Evolutionary conservation across 805 yeast genomes (phyloP).

Genomic region (Zygosaccharomyces gambellarensis): DNA sequence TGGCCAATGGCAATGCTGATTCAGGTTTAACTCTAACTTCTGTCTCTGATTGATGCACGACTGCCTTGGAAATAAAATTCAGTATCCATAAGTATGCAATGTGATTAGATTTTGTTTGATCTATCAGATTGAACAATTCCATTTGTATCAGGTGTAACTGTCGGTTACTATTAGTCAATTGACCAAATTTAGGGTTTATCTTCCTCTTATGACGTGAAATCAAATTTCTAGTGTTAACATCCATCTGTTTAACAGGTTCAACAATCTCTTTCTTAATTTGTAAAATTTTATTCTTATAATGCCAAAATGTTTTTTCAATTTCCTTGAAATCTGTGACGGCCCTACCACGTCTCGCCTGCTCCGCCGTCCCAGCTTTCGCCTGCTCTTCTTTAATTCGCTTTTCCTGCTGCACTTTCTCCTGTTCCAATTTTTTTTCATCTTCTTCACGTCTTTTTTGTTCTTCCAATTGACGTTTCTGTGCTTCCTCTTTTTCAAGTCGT

Average conservation of each 20-base stretch:
- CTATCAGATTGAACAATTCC: slow-evolving; percentile 50
- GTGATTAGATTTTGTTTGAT: slow-evolving; percentile 43
- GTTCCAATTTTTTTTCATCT: slow-evolving; percentile 13
- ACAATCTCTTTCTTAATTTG: slow-evolving; percentile 60
- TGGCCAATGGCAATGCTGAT: slow-evolving; percentile 75
- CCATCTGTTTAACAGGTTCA: slow-evolving; percentile 44
- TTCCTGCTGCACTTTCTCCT: slow-evolving; percentile 19
- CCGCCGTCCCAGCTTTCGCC: slow-evolving; percentile 16
- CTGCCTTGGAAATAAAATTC: slow-evolving; percentile 78
- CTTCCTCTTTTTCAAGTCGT: slow-evolving; percentile 13
- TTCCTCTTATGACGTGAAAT: slow-evolving; percentile 62
- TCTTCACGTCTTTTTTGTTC: slow-evolving; percentile 15
- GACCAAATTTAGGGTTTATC: slow-evolving; percentile 88
- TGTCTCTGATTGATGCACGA: slow-evolving; percentile 87
- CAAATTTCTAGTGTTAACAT: slow-evolving; percentile 49
- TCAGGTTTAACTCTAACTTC: slow-evolving; percentile 78
- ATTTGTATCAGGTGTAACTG: slow-evolving; percentile 52
- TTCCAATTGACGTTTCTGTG: slow-evolving; percentile 16
- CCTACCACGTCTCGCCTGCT: slow-evolving; percentile 20
- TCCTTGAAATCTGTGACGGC: slow-evolving; percentile 27
- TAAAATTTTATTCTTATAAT: slow-evolving; percentile 48
- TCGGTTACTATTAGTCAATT: slow-evolving; percentile 63
- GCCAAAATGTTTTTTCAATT: slow-evolving; percentile 42
- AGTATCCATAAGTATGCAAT: slow-evolving; percentile 67
- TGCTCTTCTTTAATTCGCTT: slow-evolving; percentile 22